Base-by-base conservation (phyloP, 1,284 basidiomycete species). In the Cutaneotrichosporon cavernicola region DNA sequence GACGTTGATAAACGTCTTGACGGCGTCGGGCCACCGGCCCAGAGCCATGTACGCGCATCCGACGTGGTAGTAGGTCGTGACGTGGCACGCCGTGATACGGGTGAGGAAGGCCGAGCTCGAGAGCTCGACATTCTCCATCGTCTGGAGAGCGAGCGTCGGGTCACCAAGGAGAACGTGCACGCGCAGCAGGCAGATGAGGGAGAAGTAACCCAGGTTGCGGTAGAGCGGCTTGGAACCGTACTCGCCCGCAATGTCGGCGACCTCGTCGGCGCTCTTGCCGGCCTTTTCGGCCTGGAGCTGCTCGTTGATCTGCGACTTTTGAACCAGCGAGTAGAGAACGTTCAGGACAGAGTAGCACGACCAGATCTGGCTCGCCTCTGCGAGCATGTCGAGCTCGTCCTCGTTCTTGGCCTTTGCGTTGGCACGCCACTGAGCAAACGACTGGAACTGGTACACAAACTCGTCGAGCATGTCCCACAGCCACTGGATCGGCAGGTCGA, bases 361-460 rank as follows among this genome's bases (percentile, higher is more conserved):
- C 96, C 96, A 99, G 63, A 96, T 88, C 69, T 90, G 89, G 63
- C 86, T 86, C 31, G 88, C 90, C 66, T 83, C 82, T 3, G 90
- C 87, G 36, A 96, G 85, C 82, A 93, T 85, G 60, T 85, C 78
- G 36, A 93, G 84, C 78, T 98, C 96, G 73, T 97, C 94, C 61
- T 95, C 93, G 0, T 87, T 87, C 83, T 97, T 97, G 68, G 85
- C 85, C 68, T 90, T 89, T 40, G 89, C 86, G 76, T 91, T 91
- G 49, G 90, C 90, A 63, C 94, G 84, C 89, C 92, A 97, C 61
- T 91, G 88, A 72, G 93, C 90, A 82, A 97, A 97, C 26, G 90
- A 90, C 80, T 97, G 92, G 85, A 96, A 99, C 79, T 98, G 96
- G 83, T 97, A 99, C 73, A 98, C 97, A 81, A 99, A 99, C 77